These are phyloP conservation scores for Chlorella ohadii DNA, from an alignment of 139 green algal species.

Conservation along the genomic window DNA sequence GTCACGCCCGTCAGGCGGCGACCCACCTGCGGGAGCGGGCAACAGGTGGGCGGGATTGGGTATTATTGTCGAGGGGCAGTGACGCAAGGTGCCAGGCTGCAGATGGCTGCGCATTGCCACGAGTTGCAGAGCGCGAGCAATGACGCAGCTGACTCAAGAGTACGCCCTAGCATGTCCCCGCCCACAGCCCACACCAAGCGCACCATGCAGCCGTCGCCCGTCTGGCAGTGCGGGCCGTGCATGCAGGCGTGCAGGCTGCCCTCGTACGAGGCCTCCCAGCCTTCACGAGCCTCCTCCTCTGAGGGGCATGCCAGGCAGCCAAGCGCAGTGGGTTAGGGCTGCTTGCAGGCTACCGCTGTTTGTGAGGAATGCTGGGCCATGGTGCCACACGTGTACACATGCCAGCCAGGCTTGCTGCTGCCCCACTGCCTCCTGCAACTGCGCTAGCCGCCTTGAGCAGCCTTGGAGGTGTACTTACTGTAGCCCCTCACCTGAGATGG, in stretches of 20 bases:
- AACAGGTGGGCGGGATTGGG: neutral
- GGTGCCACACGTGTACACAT: too few species aligned
- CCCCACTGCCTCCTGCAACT: too few species aligned
- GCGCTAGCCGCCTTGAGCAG: too few species aligned
- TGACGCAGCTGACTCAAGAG: too few species aligned
- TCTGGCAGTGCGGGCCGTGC: constrained; percentile 72
- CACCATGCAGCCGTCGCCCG: constrained; percentile 65
- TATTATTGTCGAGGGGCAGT: too few species aligned
- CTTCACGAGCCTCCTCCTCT: constrained; percentile 55
- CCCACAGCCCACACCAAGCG: neutral
- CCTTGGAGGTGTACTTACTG: too few species aligned
- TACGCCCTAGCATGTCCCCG: neutral
- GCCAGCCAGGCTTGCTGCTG: too few species aligned
- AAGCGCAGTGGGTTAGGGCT: neutral
- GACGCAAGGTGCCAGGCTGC: too few species aligned
- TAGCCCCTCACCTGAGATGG: neutral
- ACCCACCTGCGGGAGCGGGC: constrained; percentile 49
- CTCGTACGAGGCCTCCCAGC: constrained; percentile 71
- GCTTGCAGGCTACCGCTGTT: too few species aligned
- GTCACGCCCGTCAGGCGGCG: constrained; percentile 65
- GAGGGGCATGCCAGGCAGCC: neutral
- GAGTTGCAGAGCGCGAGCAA: too few species aligned
- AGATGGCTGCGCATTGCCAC: too few species aligned
- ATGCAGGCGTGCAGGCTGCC: constrained; percentile 63
- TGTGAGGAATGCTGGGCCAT: too few species aligned